Evolutionary conservation across 768 basidiomycete species (phyloP).

Genomic region (Mycena indigotica): DNA sequence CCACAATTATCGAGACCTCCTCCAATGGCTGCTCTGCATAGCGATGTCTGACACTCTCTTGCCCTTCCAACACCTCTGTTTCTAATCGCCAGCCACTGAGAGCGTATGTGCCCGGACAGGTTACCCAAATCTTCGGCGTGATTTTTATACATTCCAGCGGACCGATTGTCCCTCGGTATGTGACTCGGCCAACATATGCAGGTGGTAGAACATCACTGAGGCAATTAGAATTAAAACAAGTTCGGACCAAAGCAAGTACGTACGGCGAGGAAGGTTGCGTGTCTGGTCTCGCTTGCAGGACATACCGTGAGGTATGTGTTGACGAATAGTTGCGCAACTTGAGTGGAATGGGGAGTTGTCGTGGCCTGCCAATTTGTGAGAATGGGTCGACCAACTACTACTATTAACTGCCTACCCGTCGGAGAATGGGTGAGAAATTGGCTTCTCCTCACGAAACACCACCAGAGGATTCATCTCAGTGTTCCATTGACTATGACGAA

Average conservation of each 20-base stretch:
- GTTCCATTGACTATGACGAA: slow-evolving; percentile 76
- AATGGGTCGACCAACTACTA: too few species aligned
- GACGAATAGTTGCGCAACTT: slow-evolving; percentile 73
- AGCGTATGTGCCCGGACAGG: slow-evolving; percentile 64
- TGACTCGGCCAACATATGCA: slow-evolving; percentile 66
- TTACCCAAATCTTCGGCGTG: slow-evolving; percentile 57
- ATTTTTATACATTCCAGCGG: slow-evolving; percentile 51
- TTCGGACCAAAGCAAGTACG: background rate
- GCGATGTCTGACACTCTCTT: slow-evolving; percentile 32
- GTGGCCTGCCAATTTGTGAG: slow-evolving; percentile 63
- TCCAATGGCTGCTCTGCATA: slow-evolving; percentile 37
- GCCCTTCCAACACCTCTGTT: slow-evolving; percentile 47
- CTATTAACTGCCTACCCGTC: slow-evolving; percentile 75
- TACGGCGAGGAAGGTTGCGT: slow-evolving; percentile 21
- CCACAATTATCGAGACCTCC: slow-evolving; percentile 13
- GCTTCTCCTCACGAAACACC: slow-evolving; percentile 45
- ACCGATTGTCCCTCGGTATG: slow-evolving; percentile 59
- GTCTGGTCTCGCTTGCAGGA: slow-evolving; percentile 48
- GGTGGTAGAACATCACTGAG: slow-evolving; percentile 50
- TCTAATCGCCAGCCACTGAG: slow-evolving; percentile 72
- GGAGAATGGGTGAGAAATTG: slow-evolving; percentile 65
- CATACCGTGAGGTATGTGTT: slow-evolving; percentile 59
- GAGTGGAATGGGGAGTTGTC: slow-evolving; percentile 55
- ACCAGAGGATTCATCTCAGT: slow-evolving; percentile 74
- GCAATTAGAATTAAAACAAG: background rate